A percentile compares a stretch with the other conserved stretches of the same genome.
These are phyloP conservation scores for Colletotrichum lindemuthianum DNA, from an alignment of 2,329 filamentous ascomycete genomes.

Conservation along the genomic window DNA sequence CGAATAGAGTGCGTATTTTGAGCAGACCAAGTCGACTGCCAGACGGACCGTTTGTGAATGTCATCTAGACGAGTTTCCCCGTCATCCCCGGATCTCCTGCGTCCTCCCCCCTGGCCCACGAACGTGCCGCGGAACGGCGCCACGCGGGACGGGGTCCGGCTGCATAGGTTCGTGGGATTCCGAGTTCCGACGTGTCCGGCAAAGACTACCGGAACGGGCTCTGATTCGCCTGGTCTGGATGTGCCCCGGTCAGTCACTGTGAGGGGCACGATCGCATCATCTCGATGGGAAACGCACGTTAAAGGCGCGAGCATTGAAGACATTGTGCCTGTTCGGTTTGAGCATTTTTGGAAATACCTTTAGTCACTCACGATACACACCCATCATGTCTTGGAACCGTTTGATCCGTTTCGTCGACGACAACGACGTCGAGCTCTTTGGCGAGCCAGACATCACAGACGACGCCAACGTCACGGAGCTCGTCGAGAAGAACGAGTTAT, in stretches of 20 bases:
- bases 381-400: conserved; percentile 40
- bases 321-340: too few species aligned
- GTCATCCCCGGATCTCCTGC: conserved; percentile 16
- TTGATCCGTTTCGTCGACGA: conserved; percentile 49
- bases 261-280: conserved; percentile 1
- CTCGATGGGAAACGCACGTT: conserved; percentile 5
- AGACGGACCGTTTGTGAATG: conserved; percentile 1
- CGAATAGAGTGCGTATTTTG: not conserved
- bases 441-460: conserved; percentile 43
- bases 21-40: conserved; percentile 1
- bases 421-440: conserved; percentile 45
- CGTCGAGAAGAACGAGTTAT: conserved; percentile 41
- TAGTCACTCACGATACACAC: not conserved
- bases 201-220: not conserved
- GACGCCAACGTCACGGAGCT: conserved; percentile 41
- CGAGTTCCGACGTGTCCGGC: conserved; percentile 27
- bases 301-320: conserved; percentile 1
- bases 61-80: conserved; percentile 20
- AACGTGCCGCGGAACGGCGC: conserved; percentile 9
- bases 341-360: not conserved
- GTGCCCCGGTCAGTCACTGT: not conserved
- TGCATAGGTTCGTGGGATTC: not conserved
- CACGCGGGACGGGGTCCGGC: conserved; percentile 10
- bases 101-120: not conserved
- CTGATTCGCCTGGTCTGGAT: not conserved